These are phyloP conservation scores for Exophiala aquamarina DNA, from an alignment of 2,329 filamentous ascomycete genomes.

Conservation along the genomic window DNA sequence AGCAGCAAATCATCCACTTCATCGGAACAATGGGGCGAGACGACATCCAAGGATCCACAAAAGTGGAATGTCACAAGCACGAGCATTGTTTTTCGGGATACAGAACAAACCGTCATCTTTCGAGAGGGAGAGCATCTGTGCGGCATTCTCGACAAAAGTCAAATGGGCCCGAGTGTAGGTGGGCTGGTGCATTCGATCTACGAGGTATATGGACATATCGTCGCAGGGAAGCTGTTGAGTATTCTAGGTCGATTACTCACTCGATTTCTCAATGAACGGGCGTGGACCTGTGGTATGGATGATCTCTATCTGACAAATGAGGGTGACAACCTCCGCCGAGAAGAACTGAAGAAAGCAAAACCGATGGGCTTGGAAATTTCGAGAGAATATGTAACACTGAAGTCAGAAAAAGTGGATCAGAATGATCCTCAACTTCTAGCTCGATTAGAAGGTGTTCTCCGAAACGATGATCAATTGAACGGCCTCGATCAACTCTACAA, in stretches of 20 bases:
- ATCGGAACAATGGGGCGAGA: conserved; percentile 72
- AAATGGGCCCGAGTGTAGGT: conserved; percentile 83
- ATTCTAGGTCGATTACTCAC: conserved; percentile 87
- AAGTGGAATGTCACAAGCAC: conserved; percentile 25
- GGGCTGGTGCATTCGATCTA: conserved; percentile 91
- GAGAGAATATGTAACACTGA: conserved; percentile 82
- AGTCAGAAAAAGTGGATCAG: conserved; percentile 60
- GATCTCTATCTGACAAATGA: conserved; percentile 81
- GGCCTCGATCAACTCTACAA: conserved; percentile 89
- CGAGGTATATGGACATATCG: conserved; percentile 84
- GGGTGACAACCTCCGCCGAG: conserved; percentile 70
- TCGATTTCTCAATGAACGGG: conserved; percentile 85
- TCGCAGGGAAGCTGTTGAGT: conserved; percentile 84
- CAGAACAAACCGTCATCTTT: conserved; percentile 80
- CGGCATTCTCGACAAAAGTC: conserved; percentile 93
- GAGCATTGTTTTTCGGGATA: conserved; percentile 37
- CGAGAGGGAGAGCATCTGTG: conserved; percentile 83
- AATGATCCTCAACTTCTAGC: conserved; percentile 70
- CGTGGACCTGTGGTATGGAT: conserved; percentile 96
- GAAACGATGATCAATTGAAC: conserved; percentile 87
- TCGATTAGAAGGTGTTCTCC: conserved; percentile 83
- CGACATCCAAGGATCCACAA: conserved; percentile 47
- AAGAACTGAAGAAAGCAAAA: conserved; percentile 67
- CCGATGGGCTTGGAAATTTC: conserved; percentile 76
- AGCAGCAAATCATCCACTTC: conserved; percentile 76